A percentile compares a stretch with the other conserved stretches of the same genome.
Conservation (phyloP, 257 asterid species). For the Galeopsis tetrahit region DNA sequence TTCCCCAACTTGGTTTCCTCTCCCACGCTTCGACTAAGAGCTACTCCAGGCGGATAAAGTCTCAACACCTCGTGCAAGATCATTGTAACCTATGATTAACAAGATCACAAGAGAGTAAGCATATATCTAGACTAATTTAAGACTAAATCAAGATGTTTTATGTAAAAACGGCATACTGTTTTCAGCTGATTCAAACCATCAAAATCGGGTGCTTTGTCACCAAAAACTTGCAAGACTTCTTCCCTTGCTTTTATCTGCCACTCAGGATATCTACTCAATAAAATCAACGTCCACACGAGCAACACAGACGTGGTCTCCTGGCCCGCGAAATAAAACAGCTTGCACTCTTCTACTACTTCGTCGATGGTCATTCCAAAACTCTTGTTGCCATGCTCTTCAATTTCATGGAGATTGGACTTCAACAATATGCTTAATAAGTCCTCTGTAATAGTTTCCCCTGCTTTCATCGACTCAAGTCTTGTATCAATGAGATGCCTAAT, state of each 20-base stretch:
- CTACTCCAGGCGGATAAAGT: slow-evolving; percentile 35
- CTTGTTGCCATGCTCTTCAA: slow-evolving; percentile 35
- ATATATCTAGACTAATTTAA: too few relatives aligned
- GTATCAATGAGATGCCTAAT: slow-evolving; percentile 37
- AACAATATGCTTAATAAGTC: slow-evolving; percentile 41
- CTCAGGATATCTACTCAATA: slow-evolving; percentile 41
- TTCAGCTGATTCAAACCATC: slow-evolving; percentile 38
- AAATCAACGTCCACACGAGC: slow-evolving; percentile 52
- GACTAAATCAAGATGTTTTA: too few relatives aligned
- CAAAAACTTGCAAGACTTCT: slow-evolving; percentile 48
- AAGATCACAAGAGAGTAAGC: too few relatives aligned
- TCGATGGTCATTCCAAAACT: slow-evolving; percentile 39
- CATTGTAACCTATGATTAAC: slow-evolving; percentile 42
- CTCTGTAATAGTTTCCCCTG: slow-evolving; percentile 35
- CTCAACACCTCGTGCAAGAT: slow-evolving; percentile 49
- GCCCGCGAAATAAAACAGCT: slow-evolving; percentile 56
- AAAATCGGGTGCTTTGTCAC: slow-evolving; percentile 25
- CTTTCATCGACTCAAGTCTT: slow-evolving; percentile 38
- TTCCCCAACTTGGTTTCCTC: slow-evolving; percentile 45
- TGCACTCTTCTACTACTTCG: slow-evolving; percentile 52
- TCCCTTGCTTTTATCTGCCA: slow-evolving; percentile 58
- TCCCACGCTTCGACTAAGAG: slow-evolving; percentile 3
- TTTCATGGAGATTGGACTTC: slow-evolving; percentile 42
- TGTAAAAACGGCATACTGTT: too few relatives aligned
- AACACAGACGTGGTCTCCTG: slow-evolving; percentile 50